Evolutionary conservation across 371 early-diverging fungal genomes (phyloP).

Genomic region (Lichtheimia ramosa): DNA sequence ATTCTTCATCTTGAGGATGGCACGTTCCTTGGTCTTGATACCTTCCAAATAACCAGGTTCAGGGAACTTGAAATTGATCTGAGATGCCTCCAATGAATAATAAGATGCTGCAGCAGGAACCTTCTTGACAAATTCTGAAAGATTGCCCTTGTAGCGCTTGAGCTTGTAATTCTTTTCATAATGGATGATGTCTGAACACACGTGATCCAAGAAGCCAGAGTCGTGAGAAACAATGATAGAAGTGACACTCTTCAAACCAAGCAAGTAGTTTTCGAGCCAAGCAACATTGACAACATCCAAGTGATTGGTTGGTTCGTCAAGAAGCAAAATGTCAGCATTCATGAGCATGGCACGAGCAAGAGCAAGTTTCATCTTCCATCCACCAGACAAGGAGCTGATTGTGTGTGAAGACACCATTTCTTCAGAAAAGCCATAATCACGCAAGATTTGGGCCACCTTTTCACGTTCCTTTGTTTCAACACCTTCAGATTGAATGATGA

Average conservation of each 20-base stretch:
- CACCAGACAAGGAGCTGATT: conserved; percentile 82
- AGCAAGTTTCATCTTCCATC: conserved; percentile 89
- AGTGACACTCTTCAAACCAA: conserved; percentile 69
- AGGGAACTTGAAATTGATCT: conserved; percentile 64
- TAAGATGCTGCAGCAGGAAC: conserved; percentile 78
- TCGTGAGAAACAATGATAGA: conserved; percentile 91
- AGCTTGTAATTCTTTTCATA: conserved; percentile 73
- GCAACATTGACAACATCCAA: conserved; percentile 81
- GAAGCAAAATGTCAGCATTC: conserved; percentile 81
- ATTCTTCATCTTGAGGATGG: conserved; percentile 66
- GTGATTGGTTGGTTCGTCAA: conserved; percentile 94
- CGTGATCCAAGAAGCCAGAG: conserved; percentile 83
- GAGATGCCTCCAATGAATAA: conserved; percentile 62
- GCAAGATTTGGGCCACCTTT: conserved; percentile 58
- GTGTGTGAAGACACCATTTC: conserved; percentile 60
- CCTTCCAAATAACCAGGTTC: conserved; percentile 75
- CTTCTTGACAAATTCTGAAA: conserved; percentile 80
- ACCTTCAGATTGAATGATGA: conserved; percentile 54
- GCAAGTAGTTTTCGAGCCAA: conserved; percentile 82
- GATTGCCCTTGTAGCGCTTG: conserved; percentile 80
- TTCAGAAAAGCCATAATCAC: conserved; percentile 69
- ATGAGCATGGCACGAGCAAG: conserved; percentile 82
- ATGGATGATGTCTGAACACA: conserved; percentile 83
- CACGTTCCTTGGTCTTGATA: conserved; percentile 72
- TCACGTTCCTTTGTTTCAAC: conserved; percentile 52